A percentile compares a stretch with the other conserved stretches of the same genome.
Evolutionary conservation across 352 stramenopile genomes (phyloP).

Genomic region (Globisporangium paroecandrum): DNA sequence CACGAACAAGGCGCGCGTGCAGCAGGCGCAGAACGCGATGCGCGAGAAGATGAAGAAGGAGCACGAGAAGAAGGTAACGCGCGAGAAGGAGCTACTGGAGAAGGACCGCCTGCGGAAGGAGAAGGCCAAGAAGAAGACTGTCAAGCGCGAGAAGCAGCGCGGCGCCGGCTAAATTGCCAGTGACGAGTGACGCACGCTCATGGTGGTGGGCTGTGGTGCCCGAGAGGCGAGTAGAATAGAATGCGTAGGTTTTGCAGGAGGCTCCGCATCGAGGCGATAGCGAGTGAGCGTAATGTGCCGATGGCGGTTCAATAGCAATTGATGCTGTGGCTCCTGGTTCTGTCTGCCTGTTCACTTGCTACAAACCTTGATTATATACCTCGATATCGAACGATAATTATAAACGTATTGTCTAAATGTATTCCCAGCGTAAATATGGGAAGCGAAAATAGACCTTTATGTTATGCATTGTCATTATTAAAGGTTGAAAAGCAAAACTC

Average conservation of each 20-base stretch:
- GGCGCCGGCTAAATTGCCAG: constrained; percentile 28
- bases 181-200: neutral
- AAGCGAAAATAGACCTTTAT: neutral
- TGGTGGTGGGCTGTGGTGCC: neutral
- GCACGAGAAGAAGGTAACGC: constrained; percentile 51
- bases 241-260: neutral
- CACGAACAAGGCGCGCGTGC: constrained; percentile 41
- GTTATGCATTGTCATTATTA: neutral
- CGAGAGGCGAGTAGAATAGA: neutral
- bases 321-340: neutral
- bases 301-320: neutral
- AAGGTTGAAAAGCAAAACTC: neutral
- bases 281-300: neutral
- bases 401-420: neutral
- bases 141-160: constrained; percentile 61
- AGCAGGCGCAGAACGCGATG: constrained; percentile 33
- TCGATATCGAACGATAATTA: neutral
- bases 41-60: constrained; percentile 58
- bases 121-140: constrained; percentile 52
- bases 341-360: neutral
- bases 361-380: neutral
- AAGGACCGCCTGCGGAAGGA: constrained; percentile 48
- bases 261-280: neutral
- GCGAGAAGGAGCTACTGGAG: constrained; percentile 53
- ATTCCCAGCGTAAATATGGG: neutral